phyloP scores from a whole-genome alignment of 768 basidiomycete genomes.

The Macrolepiota dolichaula region DNA sequence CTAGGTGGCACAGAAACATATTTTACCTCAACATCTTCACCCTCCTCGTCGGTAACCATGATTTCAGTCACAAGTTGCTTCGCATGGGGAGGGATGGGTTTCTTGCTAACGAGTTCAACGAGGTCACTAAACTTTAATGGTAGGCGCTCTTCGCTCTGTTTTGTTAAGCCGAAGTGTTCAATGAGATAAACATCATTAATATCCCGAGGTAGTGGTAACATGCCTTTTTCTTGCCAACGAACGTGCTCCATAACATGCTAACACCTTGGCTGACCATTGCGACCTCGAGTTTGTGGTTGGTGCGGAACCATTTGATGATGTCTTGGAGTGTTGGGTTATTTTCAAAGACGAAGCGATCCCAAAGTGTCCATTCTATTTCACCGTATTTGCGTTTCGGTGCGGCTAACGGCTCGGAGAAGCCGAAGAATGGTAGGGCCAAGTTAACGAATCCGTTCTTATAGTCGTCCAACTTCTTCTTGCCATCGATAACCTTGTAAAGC shows the following conservation, averaged over 20 bases:
- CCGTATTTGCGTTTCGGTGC: constrained; percentile 89
- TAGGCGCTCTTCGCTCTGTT: constrained; percentile 80
- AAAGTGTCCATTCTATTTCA: constrained; percentile 90
- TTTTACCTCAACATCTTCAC: constrained; percentile 90
- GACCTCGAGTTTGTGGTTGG: constrained; percentile 80
- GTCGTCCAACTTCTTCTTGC: constrained; percentile 87
- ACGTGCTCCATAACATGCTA: constrained; percentile 97
- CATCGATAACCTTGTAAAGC: constrained; percentile 98
- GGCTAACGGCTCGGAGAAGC: constrained; percentile 95
- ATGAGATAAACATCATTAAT: background rate
- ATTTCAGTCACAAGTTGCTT: constrained; percentile 90
- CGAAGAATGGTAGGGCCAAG: constrained; percentile 96
- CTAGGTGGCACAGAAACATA: background rate
- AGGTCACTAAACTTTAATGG: constrained; percentile 88
- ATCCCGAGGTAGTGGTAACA: constrained; percentile 15
- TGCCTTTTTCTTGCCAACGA: constrained; percentile 92
- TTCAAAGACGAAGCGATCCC: constrained; percentile 95
- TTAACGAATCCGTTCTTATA: constrained; percentile 99
- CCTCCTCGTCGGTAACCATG: constrained; percentile 90
- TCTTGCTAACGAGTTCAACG: constrained; percentile 93
- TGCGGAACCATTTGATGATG: constrained; percentile 80
- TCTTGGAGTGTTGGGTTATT: constrained; percentile 87
- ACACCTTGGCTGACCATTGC: constrained; percentile 97
- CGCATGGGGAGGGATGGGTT: constrained; percentile 78
- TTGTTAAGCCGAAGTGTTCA: background rate